These are phyloP conservation scores for Microascus cirrosus DNA, from an alignment of 2,329 filamentous ascomycete genomes.

Conservation along the genomic window DNA sequence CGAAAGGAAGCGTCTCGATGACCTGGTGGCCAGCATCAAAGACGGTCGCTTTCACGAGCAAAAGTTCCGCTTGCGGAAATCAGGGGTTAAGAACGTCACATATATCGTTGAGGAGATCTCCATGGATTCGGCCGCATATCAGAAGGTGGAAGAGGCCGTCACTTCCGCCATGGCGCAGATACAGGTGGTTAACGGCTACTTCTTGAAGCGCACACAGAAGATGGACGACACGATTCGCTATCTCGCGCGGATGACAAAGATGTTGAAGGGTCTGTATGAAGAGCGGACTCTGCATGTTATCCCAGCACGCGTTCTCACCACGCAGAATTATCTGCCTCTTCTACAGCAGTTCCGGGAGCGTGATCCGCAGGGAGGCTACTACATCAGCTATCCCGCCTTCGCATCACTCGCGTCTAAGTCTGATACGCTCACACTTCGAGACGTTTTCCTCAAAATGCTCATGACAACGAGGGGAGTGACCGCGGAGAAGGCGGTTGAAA, in stretches of 20 bases:
- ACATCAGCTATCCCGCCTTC: slow-evolving; percentile 62
- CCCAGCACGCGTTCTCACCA: slow-evolving; percentile 51
- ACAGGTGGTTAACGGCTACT: slow-evolving; percentile 69
- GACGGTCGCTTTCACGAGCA: slow-evolving; percentile 77
- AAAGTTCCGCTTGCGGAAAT: slow-evolving; percentile 66
- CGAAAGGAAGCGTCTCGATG: slow-evolving; percentile 70
- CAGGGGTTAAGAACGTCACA: slow-evolving; percentile 63
- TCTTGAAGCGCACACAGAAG: slow-evolving; percentile 63
- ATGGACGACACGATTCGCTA: slow-evolving; percentile 73
- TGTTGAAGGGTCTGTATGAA: slow-evolving; percentile 57
- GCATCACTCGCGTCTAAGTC: slow-evolving; percentile 65
- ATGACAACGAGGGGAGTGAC: slow-evolving; percentile 70
- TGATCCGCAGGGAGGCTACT: slow-evolving; percentile 36
- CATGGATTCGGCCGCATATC: slow-evolving; percentile 40
- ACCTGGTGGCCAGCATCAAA: slow-evolving; percentile 69
- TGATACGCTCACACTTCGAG: slow-evolving; percentile 59
- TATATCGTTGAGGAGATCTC: slow-evolving; percentile 69
- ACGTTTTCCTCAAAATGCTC: slow-evolving; percentile 74
- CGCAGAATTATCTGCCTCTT: slow-evolving; percentile 54
- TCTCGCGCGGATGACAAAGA: slow-evolving; percentile 57
- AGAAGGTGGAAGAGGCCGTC: slow-evolving; percentile 55
- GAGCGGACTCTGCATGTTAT: slow-evolving; percentile 47
- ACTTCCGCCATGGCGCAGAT: slow-evolving; percentile 65
- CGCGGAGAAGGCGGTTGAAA: slow-evolving; percentile 68
- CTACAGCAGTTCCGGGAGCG: slow-evolving; percentile 46